phyloP scores from a whole-genome alignment of 306 rosid species.

The Quercus agrifolia region DNA sequence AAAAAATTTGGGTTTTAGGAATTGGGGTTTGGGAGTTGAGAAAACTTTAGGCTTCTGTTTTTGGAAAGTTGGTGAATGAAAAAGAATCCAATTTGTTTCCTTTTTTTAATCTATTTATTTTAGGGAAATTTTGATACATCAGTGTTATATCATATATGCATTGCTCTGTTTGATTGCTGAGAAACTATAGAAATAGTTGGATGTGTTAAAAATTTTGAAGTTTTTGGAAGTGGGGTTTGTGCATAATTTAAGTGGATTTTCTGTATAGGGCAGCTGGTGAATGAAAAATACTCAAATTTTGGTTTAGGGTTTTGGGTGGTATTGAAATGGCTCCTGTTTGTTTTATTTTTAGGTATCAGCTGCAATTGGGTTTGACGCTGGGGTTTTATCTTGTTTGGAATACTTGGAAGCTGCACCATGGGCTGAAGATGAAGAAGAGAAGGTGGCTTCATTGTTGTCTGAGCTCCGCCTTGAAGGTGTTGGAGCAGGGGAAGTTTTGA shows the following conservation, averaged over 20 bases:
- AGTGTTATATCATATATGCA: too few species aligned
- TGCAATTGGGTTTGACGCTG: constrained; percentile 89
- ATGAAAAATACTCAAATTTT: not conserved
- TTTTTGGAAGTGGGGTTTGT: not conserved
- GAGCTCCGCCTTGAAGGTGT: constrained; percentile 90
- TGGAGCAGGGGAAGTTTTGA: constrained; percentile 89
- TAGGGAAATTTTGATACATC: too few species aligned
- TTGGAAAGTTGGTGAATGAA: too few species aligned
- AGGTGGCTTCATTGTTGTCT: constrained; percentile 79
- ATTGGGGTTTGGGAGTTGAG: not conserved
- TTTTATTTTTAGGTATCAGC: constrained; percentile 69
- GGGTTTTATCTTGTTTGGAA: constrained; percentile 94
- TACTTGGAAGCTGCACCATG: constrained; percentile 97
- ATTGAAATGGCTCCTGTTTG: constrained; percentile 13
- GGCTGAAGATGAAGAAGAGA: constrained; percentile 99
- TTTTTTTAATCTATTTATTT: too few species aligned
- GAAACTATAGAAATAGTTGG: not conserved
- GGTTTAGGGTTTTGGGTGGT: not conserved
- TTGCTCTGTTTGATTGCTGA: not conserved
- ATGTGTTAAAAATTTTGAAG: not conserved
- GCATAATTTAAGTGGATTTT: not conserved
- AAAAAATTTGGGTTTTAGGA: not conserved
- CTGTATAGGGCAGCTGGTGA: not conserved
- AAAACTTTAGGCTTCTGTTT: not conserved
- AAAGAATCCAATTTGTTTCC: too few species aligned